These are phyloP conservation scores for Purpureocillium lavendulum DNA, from an alignment of 2,329 filamentous ascomycete species.

Conservation along the genomic window DNA sequence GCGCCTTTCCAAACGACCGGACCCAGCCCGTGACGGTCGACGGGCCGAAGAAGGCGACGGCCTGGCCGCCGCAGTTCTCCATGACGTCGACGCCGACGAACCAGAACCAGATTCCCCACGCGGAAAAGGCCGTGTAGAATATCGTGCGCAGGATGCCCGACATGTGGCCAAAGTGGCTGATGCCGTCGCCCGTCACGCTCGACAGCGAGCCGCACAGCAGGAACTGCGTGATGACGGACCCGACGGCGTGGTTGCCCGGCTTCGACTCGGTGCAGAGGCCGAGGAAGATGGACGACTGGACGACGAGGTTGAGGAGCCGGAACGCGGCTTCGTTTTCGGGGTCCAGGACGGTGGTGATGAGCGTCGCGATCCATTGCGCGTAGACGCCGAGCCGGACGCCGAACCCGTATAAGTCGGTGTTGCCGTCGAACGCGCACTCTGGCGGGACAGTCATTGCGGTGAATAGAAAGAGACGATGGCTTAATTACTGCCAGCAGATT, in stretches of 20 bases:
- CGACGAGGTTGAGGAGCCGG: slow-evolving; percentile 20
- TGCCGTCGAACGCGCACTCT: slow-evolving; percentile 8
- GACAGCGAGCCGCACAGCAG: slow-evolving; percentile 16
- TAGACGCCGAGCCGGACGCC: slow-evolving; percentile 17
- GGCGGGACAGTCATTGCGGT: background rate
- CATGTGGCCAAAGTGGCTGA: slow-evolving; percentile 10
- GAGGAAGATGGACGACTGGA: slow-evolving; percentile 17
- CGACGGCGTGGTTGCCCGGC: slow-evolving; percentile 8
- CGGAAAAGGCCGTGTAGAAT: slow-evolving; percentile 13
- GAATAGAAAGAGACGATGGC: too few relatives aligned
- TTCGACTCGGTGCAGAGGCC: slow-evolving; percentile 17
- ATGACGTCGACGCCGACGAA: slow-evolving; percentile 12
- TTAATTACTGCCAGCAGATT: too few relatives aligned
- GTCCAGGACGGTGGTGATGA: slow-evolving; percentile 14
- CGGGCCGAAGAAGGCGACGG: slow-evolving; percentile 11
- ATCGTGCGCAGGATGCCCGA: slow-evolving; percentile 13
- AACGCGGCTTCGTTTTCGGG: slow-evolving; percentile 10
- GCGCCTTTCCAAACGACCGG: slow-evolving; percentile 10
- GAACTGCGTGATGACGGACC: slow-evolving; percentile 14
- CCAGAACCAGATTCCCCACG: slow-evolving; percentile 16
- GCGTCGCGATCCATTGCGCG: slow-evolving; percentile 14
- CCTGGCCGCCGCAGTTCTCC: slow-evolving; percentile 3
- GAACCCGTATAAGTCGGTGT: slow-evolving; percentile 18
- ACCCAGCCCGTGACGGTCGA: slow-evolving; percentile 10
- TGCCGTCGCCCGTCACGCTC: slow-evolving; percentile 15